Percentiles rank a stretch among this genome's conserved stretches.
phyloP scores from a whole-genome alignment of 2,329 filamentous ascomycete genomes.

The Trichoderma oligosporum region DNA sequence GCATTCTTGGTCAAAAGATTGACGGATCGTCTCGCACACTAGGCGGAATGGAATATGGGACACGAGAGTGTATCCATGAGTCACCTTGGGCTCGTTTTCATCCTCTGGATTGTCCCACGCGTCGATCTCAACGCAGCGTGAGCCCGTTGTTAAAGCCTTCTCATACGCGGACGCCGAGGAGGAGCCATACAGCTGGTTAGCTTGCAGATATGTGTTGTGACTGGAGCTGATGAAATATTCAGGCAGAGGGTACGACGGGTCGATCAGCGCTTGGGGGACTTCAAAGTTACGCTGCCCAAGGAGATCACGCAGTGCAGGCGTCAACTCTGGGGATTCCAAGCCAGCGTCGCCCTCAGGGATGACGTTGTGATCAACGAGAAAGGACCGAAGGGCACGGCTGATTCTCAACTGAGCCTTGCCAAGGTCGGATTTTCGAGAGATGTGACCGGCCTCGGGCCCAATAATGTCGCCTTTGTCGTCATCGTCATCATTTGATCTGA shows the following conservation, averaged over 20 bases:
- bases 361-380: constrained; percentile 51
- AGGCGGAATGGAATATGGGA: constrained; percentile 61
- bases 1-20: constrained; percentile 57
- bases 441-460: constrained; percentile 55
- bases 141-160: constrained; percentile 57
- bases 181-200: constrained; percentile 64
- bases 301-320: constrained; percentile 46
- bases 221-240: constrained; percentile 71
- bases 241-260: constrained; percentile 57
- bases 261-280: constrained; percentile 52
- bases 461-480: constrained; percentile 36
- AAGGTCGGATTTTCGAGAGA: constrained; percentile 45
- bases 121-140: constrained; percentile 69
- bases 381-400: constrained; percentile 54
- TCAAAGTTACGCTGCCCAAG: constrained; percentile 55
- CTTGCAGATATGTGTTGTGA: constrained; percentile 69
- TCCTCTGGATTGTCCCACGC: constrained; percentile 64
- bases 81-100: constrained; percentile 63
- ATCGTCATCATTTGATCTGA: constrained; percentile 29
- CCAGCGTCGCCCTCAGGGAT: constrained; percentile 47
- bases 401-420: constrained; percentile 54
- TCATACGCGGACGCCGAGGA: constrained; percentile 62
- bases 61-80: constrained; percentile 65
- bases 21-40: constrained; percentile 63
- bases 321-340: constrained; percentile 40